A percentile compares a stretch with the other conserved stretches of the same genome.
Evolutionary conservation across 2,329 filamentous ascomycete genomes (phyloP).

Genomic region (Botryotinia calthae): DNA sequence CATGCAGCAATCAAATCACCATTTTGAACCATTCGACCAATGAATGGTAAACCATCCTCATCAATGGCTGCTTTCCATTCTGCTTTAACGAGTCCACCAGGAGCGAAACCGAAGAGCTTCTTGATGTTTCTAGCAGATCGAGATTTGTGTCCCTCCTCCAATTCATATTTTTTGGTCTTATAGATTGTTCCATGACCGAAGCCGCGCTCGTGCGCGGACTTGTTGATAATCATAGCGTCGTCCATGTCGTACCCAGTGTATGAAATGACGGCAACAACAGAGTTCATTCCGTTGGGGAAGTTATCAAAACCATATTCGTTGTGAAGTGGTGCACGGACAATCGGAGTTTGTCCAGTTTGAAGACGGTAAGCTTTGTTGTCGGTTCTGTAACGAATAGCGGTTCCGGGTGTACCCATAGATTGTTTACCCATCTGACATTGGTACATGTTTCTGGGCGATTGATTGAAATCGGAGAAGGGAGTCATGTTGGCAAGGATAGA

Average conservation of each 20-base stretch:
- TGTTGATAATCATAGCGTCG: constrained; percentile 99
- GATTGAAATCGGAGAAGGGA: constrained; percentile 97
- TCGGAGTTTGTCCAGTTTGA: constrained; percentile 92
- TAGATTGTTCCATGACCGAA: constrained; percentile 96
- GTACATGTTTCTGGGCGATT: constrained; percentile 98
- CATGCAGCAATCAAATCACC: constrained; percentile 86
- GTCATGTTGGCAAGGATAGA: constrained; percentile 99
- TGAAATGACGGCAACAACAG: constrained; percentile 94
- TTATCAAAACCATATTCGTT: constrained; percentile 97
- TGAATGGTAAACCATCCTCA: constrained; percentile 78
- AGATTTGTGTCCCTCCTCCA: constrained; percentile 71
- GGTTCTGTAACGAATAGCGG: constrained; percentile 79
- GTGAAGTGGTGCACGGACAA: constrained; percentile 88
- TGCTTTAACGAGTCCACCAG: constrained; percentile 68
- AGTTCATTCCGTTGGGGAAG: constrained; percentile 95
- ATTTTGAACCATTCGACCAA: constrained; percentile 74
- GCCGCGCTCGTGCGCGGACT: constrained; percentile 90
- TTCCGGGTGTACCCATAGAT: constrained; percentile 94
- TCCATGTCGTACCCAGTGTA: constrained; percentile 99
- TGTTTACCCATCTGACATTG: constrained; percentile 99
- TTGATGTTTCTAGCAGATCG: constrained; percentile 66
- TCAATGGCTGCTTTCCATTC: constrained; percentile 73
- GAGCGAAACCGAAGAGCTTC: constrained; percentile 90
- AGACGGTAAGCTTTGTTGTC: constrained; percentile 97
- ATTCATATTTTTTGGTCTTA: constrained; percentile 89